A percentile compares a stretch with the other conserved stretches of the same genome.
These are phyloP conservation scores for Podila verticillata DNA, from an alignment of 192 early-diverging fungal species.

Conservation along the genomic window DNA sequence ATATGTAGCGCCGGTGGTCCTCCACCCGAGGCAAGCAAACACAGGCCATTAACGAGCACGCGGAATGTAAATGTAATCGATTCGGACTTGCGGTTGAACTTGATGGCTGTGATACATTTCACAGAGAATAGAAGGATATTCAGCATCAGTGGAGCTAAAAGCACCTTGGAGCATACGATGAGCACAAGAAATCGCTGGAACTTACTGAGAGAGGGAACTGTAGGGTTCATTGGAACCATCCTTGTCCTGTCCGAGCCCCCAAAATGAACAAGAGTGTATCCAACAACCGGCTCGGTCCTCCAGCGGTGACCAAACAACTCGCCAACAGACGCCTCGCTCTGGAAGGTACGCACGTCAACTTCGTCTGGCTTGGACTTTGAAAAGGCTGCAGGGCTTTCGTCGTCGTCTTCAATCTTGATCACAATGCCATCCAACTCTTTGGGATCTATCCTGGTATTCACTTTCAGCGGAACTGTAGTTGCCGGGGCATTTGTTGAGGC, in stretches of 20 bases:
- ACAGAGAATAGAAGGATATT: not conserved
- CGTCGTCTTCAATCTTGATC: conserved; percentile 46
- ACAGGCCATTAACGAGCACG: conserved; percentile 39
- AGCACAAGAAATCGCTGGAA: not conserved
- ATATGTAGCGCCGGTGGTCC: conserved; percentile 46
- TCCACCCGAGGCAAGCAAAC: conserved; percentile 36
- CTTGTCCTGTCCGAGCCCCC: conserved; percentile 41
- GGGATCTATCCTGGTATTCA: not conserved
- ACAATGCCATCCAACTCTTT: conserved; percentile 15
- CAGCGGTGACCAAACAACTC: conserved; percentile 49
- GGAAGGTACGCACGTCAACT: conserved; percentile 29
- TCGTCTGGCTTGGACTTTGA: conserved; percentile 5
- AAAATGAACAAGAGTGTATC: conserved; percentile 46
- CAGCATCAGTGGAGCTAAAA: not conserved
- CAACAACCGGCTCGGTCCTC: conserved; percentile 47
- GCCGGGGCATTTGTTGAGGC: not conserved
- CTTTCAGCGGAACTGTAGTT: not conserved
- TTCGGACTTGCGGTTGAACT: conserved; percentile 13
- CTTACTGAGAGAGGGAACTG: conserved; percentile 47
- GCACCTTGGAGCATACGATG: not conserved
- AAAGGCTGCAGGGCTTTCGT: not conserved
- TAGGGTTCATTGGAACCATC: conserved; percentile 51
- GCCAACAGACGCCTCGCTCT: conserved; percentile 43
- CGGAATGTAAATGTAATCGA: conserved; percentile 43
- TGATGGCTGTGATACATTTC: conserved; percentile 15